phyloP scores from a whole-genome alignment of 139 green algal genomes.

The Haematococcus lacustris region DNA sequence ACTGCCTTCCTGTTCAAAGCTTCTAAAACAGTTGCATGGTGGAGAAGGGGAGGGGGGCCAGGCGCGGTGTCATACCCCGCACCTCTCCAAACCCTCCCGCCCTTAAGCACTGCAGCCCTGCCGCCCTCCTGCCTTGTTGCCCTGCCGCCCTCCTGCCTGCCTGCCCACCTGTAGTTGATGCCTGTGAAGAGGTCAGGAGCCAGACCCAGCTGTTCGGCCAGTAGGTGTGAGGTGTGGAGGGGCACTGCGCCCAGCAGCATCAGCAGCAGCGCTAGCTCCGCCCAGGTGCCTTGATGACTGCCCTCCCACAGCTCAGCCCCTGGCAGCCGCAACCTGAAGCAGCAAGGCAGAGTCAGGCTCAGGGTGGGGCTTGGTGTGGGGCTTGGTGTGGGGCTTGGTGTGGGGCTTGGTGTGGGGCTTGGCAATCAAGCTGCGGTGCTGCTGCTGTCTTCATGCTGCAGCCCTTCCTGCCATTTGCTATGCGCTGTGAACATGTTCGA shows the following conservation, averaged over 20 bases:
- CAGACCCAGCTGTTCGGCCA: not conserved
- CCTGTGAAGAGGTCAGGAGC: not conserved
- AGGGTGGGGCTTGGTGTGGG: not conserved
- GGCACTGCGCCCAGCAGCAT: conserved; percentile 65
- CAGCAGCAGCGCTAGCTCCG: conserved; percentile 60
- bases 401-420: not conserved
- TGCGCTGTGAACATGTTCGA: too few relatives aligned
- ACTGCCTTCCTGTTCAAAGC: too few relatives aligned
- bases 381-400: not conserved
- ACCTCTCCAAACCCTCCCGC: not conserved
- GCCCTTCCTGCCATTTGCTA: too few relatives aligned
- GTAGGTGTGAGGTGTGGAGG: conserved; percentile 27
- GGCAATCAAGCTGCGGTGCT: not conserved
- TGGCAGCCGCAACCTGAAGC: conserved; percentile 42
- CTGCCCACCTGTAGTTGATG: not conserved
- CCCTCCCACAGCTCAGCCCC: conserved; percentile 53
- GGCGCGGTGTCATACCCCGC: too few relatives aligned
- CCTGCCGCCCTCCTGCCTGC: too few relatives aligned
- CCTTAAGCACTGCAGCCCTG: not conserved
- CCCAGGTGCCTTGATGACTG: conserved; percentile 39
- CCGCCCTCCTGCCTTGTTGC: too few relatives aligned
- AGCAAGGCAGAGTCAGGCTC: too few relatives aligned
- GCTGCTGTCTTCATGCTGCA: too few relatives aligned
- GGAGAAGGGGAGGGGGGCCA: too few relatives aligned
- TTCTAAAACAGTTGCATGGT: too few relatives aligned